These are phyloP conservation scores for Larix sibirica DNA, from an alignment of 83 land plant species.

Conservation along the genomic window DNA sequence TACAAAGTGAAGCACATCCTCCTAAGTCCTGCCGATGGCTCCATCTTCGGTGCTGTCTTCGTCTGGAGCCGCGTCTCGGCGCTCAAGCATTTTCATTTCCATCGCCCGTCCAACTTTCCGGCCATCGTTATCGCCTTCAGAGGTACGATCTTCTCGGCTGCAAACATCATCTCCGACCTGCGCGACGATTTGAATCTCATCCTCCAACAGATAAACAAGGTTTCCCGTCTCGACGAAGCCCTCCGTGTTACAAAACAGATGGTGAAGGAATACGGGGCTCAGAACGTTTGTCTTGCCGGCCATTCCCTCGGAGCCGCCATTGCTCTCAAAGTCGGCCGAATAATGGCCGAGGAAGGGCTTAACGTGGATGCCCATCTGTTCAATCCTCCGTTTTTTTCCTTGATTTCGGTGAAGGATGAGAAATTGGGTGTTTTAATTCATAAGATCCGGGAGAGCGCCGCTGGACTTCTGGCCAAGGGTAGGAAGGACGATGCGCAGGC, in stretches of 20 bases:
- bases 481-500: not conserved
- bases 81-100: not conserved
- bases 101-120: not conserved
- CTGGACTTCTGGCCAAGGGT: not conserved
- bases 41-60: constrained; percentile 6
- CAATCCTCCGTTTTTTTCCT: constrained; percentile 12
- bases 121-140: not conserved
- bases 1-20: not conserved
- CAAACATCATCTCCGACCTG: constrained; percentile 4
- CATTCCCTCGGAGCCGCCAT: constrained; percentile 17
- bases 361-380: constrained; percentile 4
- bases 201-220: constrained; percentile 1
- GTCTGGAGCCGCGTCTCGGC: not conserved
- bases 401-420: not conserved
- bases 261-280: not conserved
- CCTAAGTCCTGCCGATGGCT: not conserved
- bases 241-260: not conserved
- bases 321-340: not conserved
- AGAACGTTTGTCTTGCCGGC: not conserved
- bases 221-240: not conserved
- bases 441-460: not conserved
- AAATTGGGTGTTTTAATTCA: not conserved
- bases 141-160: not conserved
- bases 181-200: not conserved
- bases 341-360: not conserved